Evolutionary conservation across 2,329 filamentous ascomycete species (phyloP).

Genomic region (Pleomassaria siparia): DNA sequence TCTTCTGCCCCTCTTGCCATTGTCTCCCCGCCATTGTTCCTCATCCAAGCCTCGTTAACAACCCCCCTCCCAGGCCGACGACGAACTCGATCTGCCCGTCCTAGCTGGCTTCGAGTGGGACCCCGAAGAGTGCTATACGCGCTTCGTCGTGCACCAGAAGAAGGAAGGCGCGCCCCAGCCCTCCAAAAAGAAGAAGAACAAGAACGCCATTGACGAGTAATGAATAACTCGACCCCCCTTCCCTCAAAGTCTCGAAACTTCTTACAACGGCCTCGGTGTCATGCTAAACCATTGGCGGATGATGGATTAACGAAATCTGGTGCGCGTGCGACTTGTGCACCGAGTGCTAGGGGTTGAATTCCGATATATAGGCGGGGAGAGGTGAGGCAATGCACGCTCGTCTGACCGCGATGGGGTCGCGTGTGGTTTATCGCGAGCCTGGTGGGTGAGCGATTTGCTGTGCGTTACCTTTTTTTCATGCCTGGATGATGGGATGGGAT

Average conservation of each 20-base stretch:
- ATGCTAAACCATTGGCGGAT: constrained; percentile 24
- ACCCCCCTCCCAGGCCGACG: constrained; percentile 66
- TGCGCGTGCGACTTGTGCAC: too few species aligned
- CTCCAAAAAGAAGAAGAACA: constrained; percentile 43
- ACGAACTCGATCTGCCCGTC: constrained; percentile 85
- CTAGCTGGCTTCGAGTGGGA: constrained; percentile 97
- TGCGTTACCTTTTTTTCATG: constrained; percentile 15
- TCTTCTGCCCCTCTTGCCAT: background rate
- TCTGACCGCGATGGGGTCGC: constrained; percentile 22
- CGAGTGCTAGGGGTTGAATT: constrained; percentile 29
- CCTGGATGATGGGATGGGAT: constrained; percentile 13
- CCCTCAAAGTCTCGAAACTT: constrained; percentile 30
- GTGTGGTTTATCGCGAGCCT: constrained; percentile 15
- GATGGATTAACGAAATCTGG: constrained; percentile 22
- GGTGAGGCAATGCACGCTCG: too few species aligned
- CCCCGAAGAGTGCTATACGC: constrained; percentile 86
- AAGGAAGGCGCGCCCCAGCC: constrained; percentile 59
- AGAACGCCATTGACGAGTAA: constrained; percentile 36
- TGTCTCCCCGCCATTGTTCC: constrained; percentile 10
- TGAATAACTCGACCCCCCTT: constrained; percentile 44
- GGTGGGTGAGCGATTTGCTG: constrained; percentile 17
- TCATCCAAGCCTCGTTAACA: constrained; percentile 20
- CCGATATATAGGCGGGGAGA: constrained; percentile 40
- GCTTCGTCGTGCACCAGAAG: constrained; percentile 82
- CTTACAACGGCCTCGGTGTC: constrained; percentile 25